A percentile compares a stretch with the other conserved stretches of the same genome.
phyloP scores from a whole-genome alignment of 495 filamentous ascomycete genomes.

The Hypoxylon rickii region DNA sequence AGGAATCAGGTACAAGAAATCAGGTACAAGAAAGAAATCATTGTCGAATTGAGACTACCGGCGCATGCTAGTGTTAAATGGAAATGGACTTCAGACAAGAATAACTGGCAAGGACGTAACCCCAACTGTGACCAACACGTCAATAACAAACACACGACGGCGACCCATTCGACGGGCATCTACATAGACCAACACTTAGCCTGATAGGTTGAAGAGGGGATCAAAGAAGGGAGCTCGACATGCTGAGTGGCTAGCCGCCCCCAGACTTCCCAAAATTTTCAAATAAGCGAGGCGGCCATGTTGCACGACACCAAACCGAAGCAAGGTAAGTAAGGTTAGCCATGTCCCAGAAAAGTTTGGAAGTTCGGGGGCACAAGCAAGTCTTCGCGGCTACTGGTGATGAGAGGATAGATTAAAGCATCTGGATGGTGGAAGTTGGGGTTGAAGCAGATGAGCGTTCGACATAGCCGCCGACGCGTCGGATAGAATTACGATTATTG shows the following conservation, averaged over 20 bases:
- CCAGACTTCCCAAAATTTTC: background rate
- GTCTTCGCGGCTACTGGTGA: conserved; percentile 32
- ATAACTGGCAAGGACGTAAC: conserved; percentile 16
- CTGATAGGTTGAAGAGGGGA: conserved; percentile 15
- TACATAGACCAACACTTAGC: conserved; percentile 7
- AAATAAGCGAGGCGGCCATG: background rate
- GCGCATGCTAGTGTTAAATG: conserved; percentile 23
- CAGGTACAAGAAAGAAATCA: too few relatives aligned
- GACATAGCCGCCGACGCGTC: conserved; percentile 37
- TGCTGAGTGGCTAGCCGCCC: conserved; percentile 18
- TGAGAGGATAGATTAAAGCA: conserved; percentile 27
- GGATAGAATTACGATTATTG: conserved; percentile 21
- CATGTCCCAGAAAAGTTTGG: background rate
- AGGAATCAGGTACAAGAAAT: conserved; percentile 16
- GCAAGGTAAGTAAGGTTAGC: conserved; percentile 7
- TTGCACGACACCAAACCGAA: conserved; percentile 21
- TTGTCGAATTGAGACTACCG: conserved; percentile 21
- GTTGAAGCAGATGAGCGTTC: conserved; percentile 34
- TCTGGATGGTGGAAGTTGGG: conserved; percentile 35
- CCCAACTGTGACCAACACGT: conserved; percentile 12
- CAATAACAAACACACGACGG: conserved; percentile 5
- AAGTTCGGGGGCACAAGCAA: conserved; percentile 8
- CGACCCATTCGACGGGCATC: conserved; percentile 6
- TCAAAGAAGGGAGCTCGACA: conserved; percentile 7
- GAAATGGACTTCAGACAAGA: conserved; percentile 10